Base-by-base conservation (phyloP, 2,329 filamentous ascomycete species). In the Shiraia bambusicola region DNA sequence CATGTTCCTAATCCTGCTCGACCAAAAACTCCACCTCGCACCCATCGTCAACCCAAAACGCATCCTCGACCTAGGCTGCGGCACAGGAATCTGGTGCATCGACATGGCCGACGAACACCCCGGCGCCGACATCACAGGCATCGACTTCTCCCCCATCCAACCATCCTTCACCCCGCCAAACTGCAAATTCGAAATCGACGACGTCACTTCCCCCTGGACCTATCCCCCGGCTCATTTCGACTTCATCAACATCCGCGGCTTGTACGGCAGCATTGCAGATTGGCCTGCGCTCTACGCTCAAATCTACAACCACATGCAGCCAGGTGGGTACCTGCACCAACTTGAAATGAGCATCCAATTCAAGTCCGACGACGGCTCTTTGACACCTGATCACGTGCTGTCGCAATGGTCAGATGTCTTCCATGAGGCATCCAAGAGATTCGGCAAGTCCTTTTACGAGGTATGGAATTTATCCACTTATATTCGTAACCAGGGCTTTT, bases 61-160 rank as follows among this genome's bases (percentile, higher is more conserved):
- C 1, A 38, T 63, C 2, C 28, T 63, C 6, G 59, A 63, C 28
- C 47, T 64, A 0, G 59, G 59, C 6, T 58, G 51, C 36, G 59
- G 59, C 24, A 59, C 56, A 3, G 60, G 60, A 5, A 65, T 65
- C 8, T 63, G 61, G 60, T 54, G 51, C 19, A 51, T 61, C 30
- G 58, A 62, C 37, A 54, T 58, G 52, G 61, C 52, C 2, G 54
- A 58, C 16, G 44, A 60, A 13, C 53, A 57, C 36, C 53, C 52
- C 16, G 31, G 39, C 36, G 70, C 73, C 11, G 54, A 62, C 17
- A 68, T 79, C 28, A 66, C 67, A 6, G 75, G 74, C 22, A 67
- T 69, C 14, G 74, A 76, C 52, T 65, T 76, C 31, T 71, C 67
- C 2, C 72, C 74, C 17, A 76, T 74, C 29, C 74, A 77, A 47